Evolutionary conservation across 2,329 filamentous ascomycete species (phyloP), one percentile per base, ranked within the genome.

Genomic region (Fonsecaea nubica): DNA sequence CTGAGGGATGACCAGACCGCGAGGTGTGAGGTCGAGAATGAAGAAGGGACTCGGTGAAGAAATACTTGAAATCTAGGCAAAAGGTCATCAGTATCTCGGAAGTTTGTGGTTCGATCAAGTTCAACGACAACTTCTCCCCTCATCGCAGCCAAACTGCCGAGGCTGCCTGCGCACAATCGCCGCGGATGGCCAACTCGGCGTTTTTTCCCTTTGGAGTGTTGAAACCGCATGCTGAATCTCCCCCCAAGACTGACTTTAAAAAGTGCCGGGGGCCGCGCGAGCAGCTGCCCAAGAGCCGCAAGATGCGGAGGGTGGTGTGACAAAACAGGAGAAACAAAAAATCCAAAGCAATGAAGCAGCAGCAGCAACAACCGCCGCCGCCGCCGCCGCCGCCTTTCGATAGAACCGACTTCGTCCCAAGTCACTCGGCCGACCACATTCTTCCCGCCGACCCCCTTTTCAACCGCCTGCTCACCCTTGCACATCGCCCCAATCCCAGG

Each of bases 381-480:
- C 18, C 63, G 35, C 45, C 50, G 25, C 56, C 56, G n/a, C 18
- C 63, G 35, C 45, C 50, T 48, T 68, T 69, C 63, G 71, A 72
- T 60, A 63, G 72, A 42, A 72, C 68, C n/a, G 69, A 69, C 59
- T 72, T 75, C 30, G 72, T 77, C 21, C 76, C 76, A 58, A 70
- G 69, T 15, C 76, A 77, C 62, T 55, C 61, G 5, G 75, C 74
- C 42, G 68, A 74, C 18, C 71, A 72, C 30, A 71, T 78, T 2
- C 69, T 78, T 15, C 76, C 77, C 4, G 75, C 75, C 65, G 68
- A 74, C 35, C 75, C 75, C 13, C 72, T 77, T 36, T 77, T 77
- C 64, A 74, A 75, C 13, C 74, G 74, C 48, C 63, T 78, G 13
- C 63, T 78, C 38, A 74, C 73, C n/a, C 74, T 74, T 56, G 75